phyloP scores from a whole-genome alignment of 768 basidiomycete species.

The Cubamyces lactineus region DNA sequence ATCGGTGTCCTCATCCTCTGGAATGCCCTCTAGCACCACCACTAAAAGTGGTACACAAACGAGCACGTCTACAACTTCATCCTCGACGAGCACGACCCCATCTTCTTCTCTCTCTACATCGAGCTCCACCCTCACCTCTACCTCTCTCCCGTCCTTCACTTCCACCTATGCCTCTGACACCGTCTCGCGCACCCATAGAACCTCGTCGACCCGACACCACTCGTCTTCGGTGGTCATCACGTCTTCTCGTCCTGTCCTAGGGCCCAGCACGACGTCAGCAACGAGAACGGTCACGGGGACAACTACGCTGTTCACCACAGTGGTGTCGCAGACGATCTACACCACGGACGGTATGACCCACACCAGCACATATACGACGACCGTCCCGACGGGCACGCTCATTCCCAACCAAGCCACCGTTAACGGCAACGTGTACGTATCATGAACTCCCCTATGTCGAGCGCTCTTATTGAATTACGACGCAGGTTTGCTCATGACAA shows the following conservation, averaged over 20 bases:
- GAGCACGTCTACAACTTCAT: background rate
- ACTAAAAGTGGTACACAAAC: background rate
- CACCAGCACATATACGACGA: constrained; percentile 24
- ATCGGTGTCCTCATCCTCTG: constrained; percentile 1
- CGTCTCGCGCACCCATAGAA: background rate
- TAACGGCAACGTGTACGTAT: constrained; percentile 23
- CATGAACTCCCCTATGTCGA: background rate
- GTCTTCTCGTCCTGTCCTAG: constrained; percentile 7
- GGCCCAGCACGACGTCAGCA: background rate
- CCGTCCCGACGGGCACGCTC: constrained; percentile 30
- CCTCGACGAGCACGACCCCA: background rate
- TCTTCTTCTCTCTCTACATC: background rate
- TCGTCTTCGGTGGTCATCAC: background rate
- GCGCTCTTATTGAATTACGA: background rate
- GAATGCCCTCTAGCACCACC: constrained; percentile 2
- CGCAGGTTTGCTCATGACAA: constrained; percentile 29
- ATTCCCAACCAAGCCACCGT: constrained; percentile 21
- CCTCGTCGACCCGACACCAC: background rate
- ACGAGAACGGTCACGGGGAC: constrained; percentile 1
- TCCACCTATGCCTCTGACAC: background rate
- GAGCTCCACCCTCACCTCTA: background rate
- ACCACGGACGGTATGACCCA: constrained; percentile 15
- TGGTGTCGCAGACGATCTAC: constrained; percentile 23
- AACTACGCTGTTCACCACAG: constrained; percentile 18
- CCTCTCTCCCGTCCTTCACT: background rate